phyloP scores from a whole-genome alignment of 2,329 filamentous ascomycete species.

The Spiromastix sp. region DNA sequence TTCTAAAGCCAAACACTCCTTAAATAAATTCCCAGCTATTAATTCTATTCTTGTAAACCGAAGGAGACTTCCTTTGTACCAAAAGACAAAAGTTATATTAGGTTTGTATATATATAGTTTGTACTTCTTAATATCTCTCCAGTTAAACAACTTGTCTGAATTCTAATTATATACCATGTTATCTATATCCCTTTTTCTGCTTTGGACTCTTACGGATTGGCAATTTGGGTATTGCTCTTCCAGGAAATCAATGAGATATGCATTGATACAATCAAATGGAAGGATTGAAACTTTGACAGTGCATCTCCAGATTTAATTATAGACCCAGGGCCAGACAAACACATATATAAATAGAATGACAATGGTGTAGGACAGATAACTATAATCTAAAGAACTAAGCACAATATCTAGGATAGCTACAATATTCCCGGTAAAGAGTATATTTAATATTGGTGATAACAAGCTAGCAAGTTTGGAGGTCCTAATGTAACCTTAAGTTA shows the following conservation, averaged over 20 bases:
- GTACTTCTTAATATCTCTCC: background rate
- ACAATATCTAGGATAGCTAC: too few relatives aligned
- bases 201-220: background rate
- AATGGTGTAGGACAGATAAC: constrained; percentile 1
- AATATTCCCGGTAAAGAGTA: too few relatives aligned
- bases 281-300: background rate
- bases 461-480: too few relatives aligned
- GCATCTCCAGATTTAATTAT: constrained; percentile 1
- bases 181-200: background rate
- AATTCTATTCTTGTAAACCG: background rate
- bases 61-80: background rate
- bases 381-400: too few relatives aligned
- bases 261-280: background rate
- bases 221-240: background rate
- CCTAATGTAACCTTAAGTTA: too few relatives aligned
- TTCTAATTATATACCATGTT: background rate
- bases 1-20: background rate
- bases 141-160: background rate
- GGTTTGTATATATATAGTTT: background rate
- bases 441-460: too few relatives aligned
- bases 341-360: background rate
- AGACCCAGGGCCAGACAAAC: background rate
- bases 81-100: background rate
- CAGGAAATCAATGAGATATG: background rate
- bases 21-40: background rate